Percentiles rank a stretch among this genome's conserved stretches.
Evolutionary conservation across 202 grass and related monocot species (phyloP).

Genomic region (Setaria italica): DNA sequence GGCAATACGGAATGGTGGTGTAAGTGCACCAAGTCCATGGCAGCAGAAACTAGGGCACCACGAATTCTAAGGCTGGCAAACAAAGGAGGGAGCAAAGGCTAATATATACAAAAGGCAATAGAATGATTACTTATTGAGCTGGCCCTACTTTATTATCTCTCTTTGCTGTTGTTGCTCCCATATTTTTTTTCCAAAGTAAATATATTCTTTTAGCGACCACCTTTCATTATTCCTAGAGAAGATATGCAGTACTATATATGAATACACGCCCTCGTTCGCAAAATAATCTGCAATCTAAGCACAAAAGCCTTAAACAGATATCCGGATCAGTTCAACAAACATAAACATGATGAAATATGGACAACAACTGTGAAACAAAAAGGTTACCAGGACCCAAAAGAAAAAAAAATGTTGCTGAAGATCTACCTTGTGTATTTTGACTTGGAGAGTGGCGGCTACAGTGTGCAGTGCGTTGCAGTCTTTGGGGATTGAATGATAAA

Average conservation of each 20-base stretch:
- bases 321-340: neutral
- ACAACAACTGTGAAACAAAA: neutral
- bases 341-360: conserved; percentile 6
- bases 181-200: conserved; percentile 13
- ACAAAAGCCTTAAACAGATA: neutral
- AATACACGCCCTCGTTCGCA: neutral
- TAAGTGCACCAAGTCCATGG: conserved; percentile 49
- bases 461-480: conserved; percentile 55
- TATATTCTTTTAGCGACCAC: neutral
- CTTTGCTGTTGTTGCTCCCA: conserved; percentile 27
- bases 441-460: conserved; percentile 53
- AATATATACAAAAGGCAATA: conserved; percentile 56
- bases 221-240: neutral
- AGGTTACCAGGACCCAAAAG: neutral
- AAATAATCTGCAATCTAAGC: neutral
- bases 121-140: conserved; percentile 72
- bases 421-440: conserved; percentile 50
- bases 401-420: neutral
- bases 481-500: conserved; percentile 81
- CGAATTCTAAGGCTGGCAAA: conserved; percentile 55
- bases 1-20: conserved; percentile 16
- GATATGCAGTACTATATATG: neutral
- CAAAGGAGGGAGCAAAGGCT: conserved; percentile 58
- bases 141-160: conserved; percentile 54
- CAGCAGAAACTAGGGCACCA: conserved; percentile 51